These are phyloP conservation scores for Trichosporon sp. DNA, from an alignment of 1,284 basidiomycete genomes.

Conservation along the genomic window DNA sequence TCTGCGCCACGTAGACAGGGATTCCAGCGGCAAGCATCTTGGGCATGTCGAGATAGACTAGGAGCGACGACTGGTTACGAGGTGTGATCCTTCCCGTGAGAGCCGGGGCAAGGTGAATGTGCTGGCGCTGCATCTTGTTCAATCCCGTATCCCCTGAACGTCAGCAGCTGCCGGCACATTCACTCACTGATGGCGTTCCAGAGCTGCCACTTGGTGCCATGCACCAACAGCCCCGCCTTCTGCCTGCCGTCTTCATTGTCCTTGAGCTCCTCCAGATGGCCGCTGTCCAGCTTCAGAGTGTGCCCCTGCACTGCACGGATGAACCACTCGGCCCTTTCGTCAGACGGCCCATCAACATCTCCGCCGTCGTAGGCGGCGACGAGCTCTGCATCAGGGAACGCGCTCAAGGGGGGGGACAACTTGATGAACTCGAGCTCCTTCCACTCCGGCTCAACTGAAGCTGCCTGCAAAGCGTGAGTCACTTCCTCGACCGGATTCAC, in stretches of 20 bases:
- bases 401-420: slow-evolving; percentile 28
- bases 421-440: slow-evolving; percentile 41
- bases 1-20: slow-evolving; percentile 50
- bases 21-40: slow-evolving; percentile 43
- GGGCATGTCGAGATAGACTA: slow-evolving; percentile 53
- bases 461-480: not conserved
- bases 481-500: slow-evolving; percentile 14
- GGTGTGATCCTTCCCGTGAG: slow-evolving; percentile 40
- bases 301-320: slow-evolving; percentile 95
- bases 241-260: slow-evolving; percentile 43
- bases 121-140: slow-evolving; percentile 53
- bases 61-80: slow-evolving; percentile 48
- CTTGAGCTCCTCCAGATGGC: slow-evolving; percentile 50
- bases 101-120: slow-evolving; percentile 56
- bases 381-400: slow-evolving; percentile 1
- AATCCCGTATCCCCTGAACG: slow-evolving; percentile 37
- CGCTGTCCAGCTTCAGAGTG: slow-evolving; percentile 70
- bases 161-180: not conserved
- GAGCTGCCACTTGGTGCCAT: slow-evolving; percentile 53
- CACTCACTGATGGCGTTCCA: slow-evolving; percentile 54
- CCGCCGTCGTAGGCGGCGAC: slow-evolving; percentile 12
- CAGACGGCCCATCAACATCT: slow-evolving; percentile 14
- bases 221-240: slow-evolving; percentile 49
- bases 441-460: slow-evolving; percentile 22
- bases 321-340: slow-evolving; percentile 64